Base-by-base conservation (phyloP, 2,329 filamentous ascomycete species). In the Trichocomaceae sp. region DNA sequence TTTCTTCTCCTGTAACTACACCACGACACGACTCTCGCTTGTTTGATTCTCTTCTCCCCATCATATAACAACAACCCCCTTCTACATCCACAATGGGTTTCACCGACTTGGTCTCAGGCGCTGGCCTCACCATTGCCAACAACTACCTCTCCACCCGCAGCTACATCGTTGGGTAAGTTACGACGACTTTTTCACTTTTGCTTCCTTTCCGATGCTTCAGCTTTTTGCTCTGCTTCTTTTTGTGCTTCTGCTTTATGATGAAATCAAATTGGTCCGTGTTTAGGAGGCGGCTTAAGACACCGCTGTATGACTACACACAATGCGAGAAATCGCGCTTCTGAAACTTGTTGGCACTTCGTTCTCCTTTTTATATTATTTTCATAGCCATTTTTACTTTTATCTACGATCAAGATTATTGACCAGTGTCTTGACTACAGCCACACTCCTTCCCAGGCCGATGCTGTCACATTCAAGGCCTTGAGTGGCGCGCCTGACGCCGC, bases 181-280 rank as follows among this genome's bases (percentile, higher is more conserved):
- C 35, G 8, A 29, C 35, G 19, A 37, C 29, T 55, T 41, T 58
- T 52, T 62, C 61, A 62, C 59, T 49, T 41, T 15, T 52, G 49
- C 20, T 50, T 26, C 23, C 23, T 56, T 45, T 56, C 50, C 9
- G 19, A 42, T 61, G 22, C 52, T n/a, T 26, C 26, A 10, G 19
- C 47, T 15, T 23, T 15, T 19, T 26, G 3, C 1, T 51, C 59
- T 48, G 61, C 60, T 62, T 63, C 62, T 53, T 67, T 54, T 57
- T 58, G 56, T 44, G 57, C 59, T 60, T 60, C 60, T 62, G 61
- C 61, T 73, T 65, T 65, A 81, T 87, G 87, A 91, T 90, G 88
- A 91, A 80, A 87, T 81, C 57, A 79, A 79, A 85, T 91, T 91
- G 87, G 88, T 92, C 88, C 88, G 87, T 92, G 88, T 93, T 92